Evolutionary conservation across 257 asterid species (phyloP).

Genomic region (Thymus mandschuricus): DNA sequence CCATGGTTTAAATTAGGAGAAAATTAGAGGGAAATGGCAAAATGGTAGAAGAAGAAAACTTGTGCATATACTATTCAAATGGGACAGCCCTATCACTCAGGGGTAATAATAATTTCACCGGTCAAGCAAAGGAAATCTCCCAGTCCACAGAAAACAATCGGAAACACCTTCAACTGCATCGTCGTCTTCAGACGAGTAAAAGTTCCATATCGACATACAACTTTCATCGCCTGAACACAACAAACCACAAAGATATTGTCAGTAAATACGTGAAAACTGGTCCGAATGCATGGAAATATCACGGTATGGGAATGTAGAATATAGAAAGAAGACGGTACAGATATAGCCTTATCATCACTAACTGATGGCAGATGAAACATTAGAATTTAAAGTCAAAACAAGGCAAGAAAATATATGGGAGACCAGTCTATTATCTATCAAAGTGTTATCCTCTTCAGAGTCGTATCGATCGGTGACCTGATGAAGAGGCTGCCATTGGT

Average conservation of each 20-base stretch:
- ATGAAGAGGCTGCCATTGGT: slow-evolving; percentile 92
- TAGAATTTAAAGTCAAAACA: slow-evolving; percentile 8
- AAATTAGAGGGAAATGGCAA: no score
- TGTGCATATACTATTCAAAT: no score
- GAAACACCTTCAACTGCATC: slow-evolving; percentile 33
- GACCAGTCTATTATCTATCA: slow-evolving; percentile 53
- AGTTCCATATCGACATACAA: slow-evolving; percentile 87
- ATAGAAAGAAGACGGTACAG: neutral
- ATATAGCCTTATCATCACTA: neutral
- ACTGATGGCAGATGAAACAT: slow-evolving; percentile 1
- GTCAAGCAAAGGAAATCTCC: neutral
- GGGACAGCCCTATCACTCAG: no score
- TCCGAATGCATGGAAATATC: neutral
- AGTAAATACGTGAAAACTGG: neutral
- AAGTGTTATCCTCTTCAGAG: slow-evolving; percentile 42
- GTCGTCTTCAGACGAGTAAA: slow-evolving; percentile 46
- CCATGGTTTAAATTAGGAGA: no score
- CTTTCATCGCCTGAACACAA: slow-evolving; percentile 72
- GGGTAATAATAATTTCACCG: no score
- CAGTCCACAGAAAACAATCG: neutral
- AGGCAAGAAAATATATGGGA: neutral
- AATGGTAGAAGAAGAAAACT: no score
- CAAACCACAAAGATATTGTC: neutral
- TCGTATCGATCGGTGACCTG: slow-evolving; percentile 86
- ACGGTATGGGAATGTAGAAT: neutral